Base-by-base conservation (phyloP, 2,329 filamentous ascomycete genomes). In the Hortaea sp. region DNA sequence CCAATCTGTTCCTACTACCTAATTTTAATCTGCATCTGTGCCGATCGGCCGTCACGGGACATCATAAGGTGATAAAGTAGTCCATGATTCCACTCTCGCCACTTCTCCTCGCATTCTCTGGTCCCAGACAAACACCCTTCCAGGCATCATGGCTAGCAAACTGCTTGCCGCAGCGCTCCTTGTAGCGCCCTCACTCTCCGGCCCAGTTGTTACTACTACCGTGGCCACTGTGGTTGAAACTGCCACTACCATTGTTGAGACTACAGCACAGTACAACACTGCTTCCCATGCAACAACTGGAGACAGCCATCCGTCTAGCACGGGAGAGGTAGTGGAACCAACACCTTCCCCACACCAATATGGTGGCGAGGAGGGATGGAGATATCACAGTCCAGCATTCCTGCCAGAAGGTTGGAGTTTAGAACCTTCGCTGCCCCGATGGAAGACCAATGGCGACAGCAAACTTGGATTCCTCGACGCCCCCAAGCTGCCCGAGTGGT, bases 361-460 rank as follows among this genome's bases (percentile, higher is more conserved):
- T 29, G 56, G 53, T 11, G 56, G 56, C 7, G 27, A 35, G 7
- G 50, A 42, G 5, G 49, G 45, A 5, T 30, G 29, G 32, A 31
- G 39, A 29, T 59, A 52, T 42, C 44, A 46, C 29, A 34, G 40
- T 5, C 46, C 53, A n/a, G 55, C 55, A 28, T 54, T 50, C 45
- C 28, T 58, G 7, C 50, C 53, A 9, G 35, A 46, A 7, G 55
- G 52, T 11, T 44, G 46, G 43, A 46, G 39, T 31, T 42, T 54
- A 20, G 45, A 11, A 7, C 51, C 51, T 13, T 29, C 42, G 20
- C 46, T 61, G 7, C 50, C 54, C 28, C 57, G 58, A 46, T 38
- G 47, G 28, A 28, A 43, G 20, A 60, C 57, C 7, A 61, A 58
- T 43, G 57, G 58, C 39, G 48, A 52, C 13, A 59, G 57, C 34